A percentile compares a stretch with the other conserved stretches of the same genome.
These are phyloP conservation scores for Aureobasidium leucospermi DNA, from an alignment of 2,329 filamentous ascomycete species.

Conservation along the genomic window DNA sequence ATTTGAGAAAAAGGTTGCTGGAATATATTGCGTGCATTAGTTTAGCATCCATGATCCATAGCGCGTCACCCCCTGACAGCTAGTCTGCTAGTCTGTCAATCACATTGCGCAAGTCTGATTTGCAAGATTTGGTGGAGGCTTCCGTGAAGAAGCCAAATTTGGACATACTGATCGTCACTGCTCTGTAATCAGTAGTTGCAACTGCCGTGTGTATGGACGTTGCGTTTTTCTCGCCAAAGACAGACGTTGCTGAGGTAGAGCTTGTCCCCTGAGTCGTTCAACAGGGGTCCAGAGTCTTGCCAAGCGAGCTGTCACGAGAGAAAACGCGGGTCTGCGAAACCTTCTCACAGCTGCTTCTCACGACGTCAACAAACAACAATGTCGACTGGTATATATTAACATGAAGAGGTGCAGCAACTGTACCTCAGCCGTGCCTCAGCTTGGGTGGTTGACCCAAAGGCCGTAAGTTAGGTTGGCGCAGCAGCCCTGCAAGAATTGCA, in stretches of 20 bases:
- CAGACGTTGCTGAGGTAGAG: neutral
- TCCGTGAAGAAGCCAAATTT: neutral
- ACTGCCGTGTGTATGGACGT: neutral
- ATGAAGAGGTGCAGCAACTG: neutral
- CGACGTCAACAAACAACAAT: constrained; percentile 4
- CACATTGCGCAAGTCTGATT: constrained; percentile 10
- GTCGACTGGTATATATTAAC: neutral
- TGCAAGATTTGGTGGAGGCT: constrained; percentile 1
- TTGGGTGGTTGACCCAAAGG: neutral
- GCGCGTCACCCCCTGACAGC: constrained; percentile 2
- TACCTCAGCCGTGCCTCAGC: neutral
- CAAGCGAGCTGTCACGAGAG: constrained; percentile 8
- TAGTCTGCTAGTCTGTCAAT: neutral
- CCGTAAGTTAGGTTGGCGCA: neutral
- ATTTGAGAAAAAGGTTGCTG: constrained; percentile 6
- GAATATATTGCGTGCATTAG: constrained; percentile 12
- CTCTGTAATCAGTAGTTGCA: constrained; percentile 1
- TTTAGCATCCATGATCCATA: neutral
- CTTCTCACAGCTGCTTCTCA: neutral
- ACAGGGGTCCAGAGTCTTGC: neutral
- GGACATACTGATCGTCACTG: neutral
- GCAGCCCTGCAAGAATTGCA: constrained; percentile 10
- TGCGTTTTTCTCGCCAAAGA: neutral
- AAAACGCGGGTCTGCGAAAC: neutral
- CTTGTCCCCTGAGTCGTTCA: constrained; percentile 1